A percentile compares a stretch with the other conserved stretches of the same genome.
phyloP scores from a whole-genome alignment of 306 rosid genomes.

The Albizia julibrissin region DNA sequence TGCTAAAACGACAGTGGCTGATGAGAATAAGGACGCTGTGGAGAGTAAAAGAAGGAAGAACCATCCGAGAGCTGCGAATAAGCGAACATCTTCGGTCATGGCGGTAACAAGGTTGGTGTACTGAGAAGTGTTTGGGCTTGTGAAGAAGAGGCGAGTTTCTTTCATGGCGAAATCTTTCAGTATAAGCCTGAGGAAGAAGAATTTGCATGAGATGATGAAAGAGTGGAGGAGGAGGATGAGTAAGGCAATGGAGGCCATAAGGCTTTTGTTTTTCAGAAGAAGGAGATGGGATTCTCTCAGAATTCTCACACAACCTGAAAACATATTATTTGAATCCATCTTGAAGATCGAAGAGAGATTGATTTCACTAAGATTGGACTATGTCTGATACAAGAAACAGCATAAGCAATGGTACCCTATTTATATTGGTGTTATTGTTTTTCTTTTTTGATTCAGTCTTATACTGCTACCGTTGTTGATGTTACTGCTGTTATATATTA shows the following conservation, averaged over 20 bases:
- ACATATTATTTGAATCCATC: slow-evolving; percentile 6
- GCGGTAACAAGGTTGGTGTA: neutral
- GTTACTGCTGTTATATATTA: too few species aligned
- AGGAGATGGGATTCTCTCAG: slow-evolving; percentile 22
- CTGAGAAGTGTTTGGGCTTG: neutral
- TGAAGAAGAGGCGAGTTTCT: neutral
- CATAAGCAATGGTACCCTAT: neutral
- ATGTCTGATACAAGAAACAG: neutral
- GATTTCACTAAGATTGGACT: neutral
- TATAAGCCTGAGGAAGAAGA: slow-evolving; percentile 5
- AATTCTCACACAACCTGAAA: slow-evolving; percentile 14
- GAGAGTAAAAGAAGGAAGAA: slow-evolving; percentile 24
- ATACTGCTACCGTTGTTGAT: neutral
- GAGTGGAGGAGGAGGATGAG: slow-evolving; percentile 18
- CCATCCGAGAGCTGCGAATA: neutral
- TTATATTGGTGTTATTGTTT: neutral
- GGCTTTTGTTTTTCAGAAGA: slow-evolving; percentile 24
- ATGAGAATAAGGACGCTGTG: neutral
- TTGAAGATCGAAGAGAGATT: neutral
- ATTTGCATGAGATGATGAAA: slow-evolving; percentile 4
- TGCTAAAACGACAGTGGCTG: slow-evolving; percentile 13
- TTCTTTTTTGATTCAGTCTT: neutral
- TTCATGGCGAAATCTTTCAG: neutral
- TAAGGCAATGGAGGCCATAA: slow-evolving; percentile 21
- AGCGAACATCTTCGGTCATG: neutral